phyloP scores from a whole-genome alignment of 73 alveolate genomes.

The Paramecium biaurelia region DNA sequence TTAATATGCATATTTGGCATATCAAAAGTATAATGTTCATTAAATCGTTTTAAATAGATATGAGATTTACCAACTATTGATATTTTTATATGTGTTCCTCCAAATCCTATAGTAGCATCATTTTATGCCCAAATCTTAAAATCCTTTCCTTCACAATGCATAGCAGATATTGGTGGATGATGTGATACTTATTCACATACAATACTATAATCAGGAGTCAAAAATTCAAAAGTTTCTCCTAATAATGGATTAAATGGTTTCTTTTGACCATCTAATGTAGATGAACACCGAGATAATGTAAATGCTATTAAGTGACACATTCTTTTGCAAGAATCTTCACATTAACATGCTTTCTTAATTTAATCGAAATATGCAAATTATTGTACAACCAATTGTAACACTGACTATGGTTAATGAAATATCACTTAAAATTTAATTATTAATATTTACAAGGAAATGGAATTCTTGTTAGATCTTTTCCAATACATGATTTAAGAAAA shows the following conservation, averaged over 20 bases:
- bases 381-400: not conserved
- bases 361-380: not conserved
- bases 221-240: conserved; percentile 77
- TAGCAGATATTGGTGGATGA: conserved; percentile 85
- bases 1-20: conserved; percentile 11
- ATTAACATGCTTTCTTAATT: not conserved
- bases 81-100: conserved; percentile 60
- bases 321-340: conserved; percentile 60
- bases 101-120: conserved; percentile 57
- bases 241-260: conserved; percentile 82
- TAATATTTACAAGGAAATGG: not conserved
- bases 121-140: conserved; percentile 58
- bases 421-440: not conserved
- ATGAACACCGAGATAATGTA: conserved; percentile 59
- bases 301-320: conserved; percentile 66
- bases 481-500: not conserved
- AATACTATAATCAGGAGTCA: conserved; percentile 59
- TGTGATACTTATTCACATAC: conserved; percentile 74
- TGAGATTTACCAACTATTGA: conserved; percentile 58
- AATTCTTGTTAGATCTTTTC: conserved; percentile 33
- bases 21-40: conserved; percentile 49
- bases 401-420: conserved; percentile 24
- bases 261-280: conserved; percentile 64
- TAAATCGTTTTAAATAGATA: conserved; percentile 36
- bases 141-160: conserved; percentile 75